Base-by-base conservation (phyloP, 2,329 filamentous ascomycete species). In the Cercospora canescens region DNA sequence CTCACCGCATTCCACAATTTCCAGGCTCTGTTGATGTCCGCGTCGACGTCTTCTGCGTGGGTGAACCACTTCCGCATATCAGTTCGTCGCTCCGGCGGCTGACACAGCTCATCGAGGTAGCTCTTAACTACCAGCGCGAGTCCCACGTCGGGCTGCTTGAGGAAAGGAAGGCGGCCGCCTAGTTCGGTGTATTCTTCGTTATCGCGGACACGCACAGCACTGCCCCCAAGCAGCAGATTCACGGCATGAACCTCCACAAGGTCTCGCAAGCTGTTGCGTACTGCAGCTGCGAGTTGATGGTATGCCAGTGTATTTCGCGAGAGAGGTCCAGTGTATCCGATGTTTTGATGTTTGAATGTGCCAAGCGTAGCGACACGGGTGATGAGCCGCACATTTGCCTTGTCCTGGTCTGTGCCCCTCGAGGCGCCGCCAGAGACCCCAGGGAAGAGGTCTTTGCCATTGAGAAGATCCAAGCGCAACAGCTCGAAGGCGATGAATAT, bases 271-370 rank as follows among this genome's bases (percentile, higher is more conserved):
- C 89, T 88, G 69, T 90, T 88, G 41, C 94, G 90, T 26, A 97
- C 89, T 45, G 91, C 88, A 2, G 90, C 90, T 45, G 93, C 89
- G 65, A 98, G 84, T 1, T 93, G 94, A 67, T 93, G 91, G 82
- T 94, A 99, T 28, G 89, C 89, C 48, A 99, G 85, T 60, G 97
- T 84, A 71, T 94, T 93, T 78, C 95, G 90, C 83, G 93, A 97
- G 1, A 99, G 85, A 1, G 95, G 94, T 0, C 95, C 95, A 1
- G 94, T 97, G 79, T 97, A 99, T 32, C 95, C 95, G 72, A 94
- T 94, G 3, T 87, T 85, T 72, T 92, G 87, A 77, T 99, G 95
- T 34, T 89, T 88, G 68, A 98, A 84, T 75, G 91, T 92, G 60
- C 93, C 87, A 65, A 98, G 83, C 61, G 91, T 93, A 14, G 94